Percentiles rank a stretch among this genome's conserved stretches.
These are phyloP conservation scores for Saccharomycopsis sp. DNA, from an alignment of 805 yeast genomes.

Conservation along the genomic window DNA sequence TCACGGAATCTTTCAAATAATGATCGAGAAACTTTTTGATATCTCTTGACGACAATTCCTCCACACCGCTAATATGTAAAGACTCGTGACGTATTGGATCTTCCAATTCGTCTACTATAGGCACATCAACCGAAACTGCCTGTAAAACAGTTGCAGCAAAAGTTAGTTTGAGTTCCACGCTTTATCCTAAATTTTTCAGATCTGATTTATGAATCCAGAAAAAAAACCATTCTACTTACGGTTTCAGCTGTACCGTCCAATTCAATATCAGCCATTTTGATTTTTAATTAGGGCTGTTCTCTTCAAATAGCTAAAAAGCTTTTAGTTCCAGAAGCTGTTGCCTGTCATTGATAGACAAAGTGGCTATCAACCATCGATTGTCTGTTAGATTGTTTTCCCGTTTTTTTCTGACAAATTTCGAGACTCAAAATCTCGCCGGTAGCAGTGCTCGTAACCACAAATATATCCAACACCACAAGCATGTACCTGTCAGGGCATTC, in stretches of 20 bases:
- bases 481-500: too few species aligned
- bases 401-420: too few species aligned
- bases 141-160: background rate
- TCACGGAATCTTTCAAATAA: conserved; percentile 32
- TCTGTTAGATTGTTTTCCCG: too few species aligned
- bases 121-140: background rate
- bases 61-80: conserved; percentile 52
- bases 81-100: conserved; percentile 30
- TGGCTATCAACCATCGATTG: too few species aligned
- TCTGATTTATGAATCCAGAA: too few species aligned
- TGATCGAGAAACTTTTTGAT: conserved; percentile 49
- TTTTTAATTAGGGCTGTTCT: background rate
- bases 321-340: background rate
- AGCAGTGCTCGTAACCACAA: too few species aligned
- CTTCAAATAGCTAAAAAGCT: too few species aligned
- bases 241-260: background rate
- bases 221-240: too few species aligned
- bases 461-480: too few species aligned
- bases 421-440: too few species aligned
- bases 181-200: too few species aligned
- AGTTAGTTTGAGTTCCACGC: background rate
- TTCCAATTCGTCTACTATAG: background rate
- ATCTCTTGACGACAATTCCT: conserved; percentile 52
- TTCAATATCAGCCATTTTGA: background rate
- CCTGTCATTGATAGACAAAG: too few species aligned